phyloP scores from a whole-genome alignment of 2,329 filamentous ascomycete genomes.

The Hypoxylon sp. region DNA sequence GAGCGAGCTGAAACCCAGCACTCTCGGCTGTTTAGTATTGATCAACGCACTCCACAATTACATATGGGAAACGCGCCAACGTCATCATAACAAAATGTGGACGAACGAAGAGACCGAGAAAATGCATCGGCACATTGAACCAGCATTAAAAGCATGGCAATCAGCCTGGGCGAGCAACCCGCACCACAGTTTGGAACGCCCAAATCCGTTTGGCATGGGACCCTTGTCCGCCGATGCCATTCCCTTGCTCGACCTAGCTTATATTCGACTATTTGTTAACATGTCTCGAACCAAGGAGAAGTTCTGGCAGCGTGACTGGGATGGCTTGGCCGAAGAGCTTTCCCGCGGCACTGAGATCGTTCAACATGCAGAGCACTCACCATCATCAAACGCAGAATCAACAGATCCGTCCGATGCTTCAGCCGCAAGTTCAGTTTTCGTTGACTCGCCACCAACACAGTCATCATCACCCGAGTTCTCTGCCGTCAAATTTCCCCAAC shows the following conservation, averaged over 20 bases:
- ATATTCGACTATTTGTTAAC: conserved; percentile 93
- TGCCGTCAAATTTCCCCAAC: conserved; percentile 56
- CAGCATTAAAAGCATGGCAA: conserved; percentile 94
- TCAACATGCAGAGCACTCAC: conserved; percentile 78
- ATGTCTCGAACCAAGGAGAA: conserved; percentile 92
- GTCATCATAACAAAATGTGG: conserved; percentile 90
- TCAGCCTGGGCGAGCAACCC: conserved; percentile 91
- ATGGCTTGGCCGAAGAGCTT: conserved; percentile 90
- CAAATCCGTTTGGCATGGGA: conserved; percentile 85
- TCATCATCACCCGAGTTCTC: conserved; percentile 65
- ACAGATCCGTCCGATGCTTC: conserved; percentile 65
- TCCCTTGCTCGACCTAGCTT: conserved; percentile 90
- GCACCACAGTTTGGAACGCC: conserved; percentile 85
- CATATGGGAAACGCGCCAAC: conserved; percentile 96
- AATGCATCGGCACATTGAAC: conserved; percentile 96
- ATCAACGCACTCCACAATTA: conserved; percentile 98
- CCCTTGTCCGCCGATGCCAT: conserved; percentile 92
- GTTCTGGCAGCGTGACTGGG: conserved; percentile 95
- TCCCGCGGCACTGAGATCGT: conserved; percentile 82
- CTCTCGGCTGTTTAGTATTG: conserved; percentile 90
- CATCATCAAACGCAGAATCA: conserved; percentile 65
- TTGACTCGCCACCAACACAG: conserved; percentile 68
- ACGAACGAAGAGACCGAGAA: conserved; percentile 93
- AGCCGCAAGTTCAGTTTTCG: conserved; percentile 62
- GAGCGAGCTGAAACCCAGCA: conserved; percentile 83